Evolutionary conservation across 306 rosid species (phyloP).

Genomic region (Hippophae tibetana): DNA sequence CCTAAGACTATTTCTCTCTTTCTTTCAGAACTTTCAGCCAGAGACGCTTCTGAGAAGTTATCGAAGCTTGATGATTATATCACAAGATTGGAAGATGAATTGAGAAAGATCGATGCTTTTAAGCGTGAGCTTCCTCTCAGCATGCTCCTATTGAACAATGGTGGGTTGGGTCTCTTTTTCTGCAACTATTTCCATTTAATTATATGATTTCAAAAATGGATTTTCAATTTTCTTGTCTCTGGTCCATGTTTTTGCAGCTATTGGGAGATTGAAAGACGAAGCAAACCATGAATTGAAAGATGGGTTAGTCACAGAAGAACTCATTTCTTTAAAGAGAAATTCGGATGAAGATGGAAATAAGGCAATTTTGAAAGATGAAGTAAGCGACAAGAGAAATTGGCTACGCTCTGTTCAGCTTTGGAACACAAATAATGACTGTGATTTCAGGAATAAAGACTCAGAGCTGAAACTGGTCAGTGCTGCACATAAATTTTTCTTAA

Average conservation of each 20-base stretch:
- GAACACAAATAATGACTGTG: conserved; percentile 32
- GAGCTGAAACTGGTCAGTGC: conserved; percentile 23
- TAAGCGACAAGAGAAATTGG: conserved; percentile 43
- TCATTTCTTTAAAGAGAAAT: conserved; percentile 24
- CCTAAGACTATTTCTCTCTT: conserved; percentile 51
- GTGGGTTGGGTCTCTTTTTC: conserved; percentile 21
- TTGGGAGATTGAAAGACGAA: conserved; percentile 51
- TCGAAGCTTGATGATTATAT: conserved; percentile 38
- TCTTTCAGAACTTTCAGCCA: conserved; percentile 27
- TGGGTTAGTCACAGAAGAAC: conserved; percentile 25
- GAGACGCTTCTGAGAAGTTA: conserved; percentile 26
- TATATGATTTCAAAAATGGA: not conserved
- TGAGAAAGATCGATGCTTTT: conserved; percentile 58
- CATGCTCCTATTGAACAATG: conserved; percentile 55
- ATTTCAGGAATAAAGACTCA: conserved; percentile 12
- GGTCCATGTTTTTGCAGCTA: conserved; percentile 31
- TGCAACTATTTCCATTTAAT: not conserved
- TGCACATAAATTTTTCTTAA: not conserved
- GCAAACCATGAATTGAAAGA: conserved; percentile 29
- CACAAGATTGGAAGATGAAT: conserved; percentile 55
- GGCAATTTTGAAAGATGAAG: conserved; percentile 15
- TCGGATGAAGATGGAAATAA: conserved; percentile 15
- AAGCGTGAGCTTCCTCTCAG: conserved; percentile 86
- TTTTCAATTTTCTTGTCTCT: conserved; percentile 4
- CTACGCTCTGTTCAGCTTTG: conserved; percentile 62